These are phyloP conservation scores for Lantana camara DNA, from an alignment of 257 asterid genomes.

Conservation along the genomic window DNA sequence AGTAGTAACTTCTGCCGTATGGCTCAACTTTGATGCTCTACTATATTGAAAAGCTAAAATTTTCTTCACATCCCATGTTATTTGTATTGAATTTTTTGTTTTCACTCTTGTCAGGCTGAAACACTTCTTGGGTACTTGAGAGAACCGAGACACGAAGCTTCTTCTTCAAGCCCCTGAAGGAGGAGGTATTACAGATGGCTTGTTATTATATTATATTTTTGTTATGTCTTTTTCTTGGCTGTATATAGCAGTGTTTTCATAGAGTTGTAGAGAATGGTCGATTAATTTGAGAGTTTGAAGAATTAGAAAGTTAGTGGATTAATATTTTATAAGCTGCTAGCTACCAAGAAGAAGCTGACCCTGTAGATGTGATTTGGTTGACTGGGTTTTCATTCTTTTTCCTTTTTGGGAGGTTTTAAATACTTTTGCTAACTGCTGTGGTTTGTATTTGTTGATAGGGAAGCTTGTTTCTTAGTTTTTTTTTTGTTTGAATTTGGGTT, in stretches of 20 bases:
- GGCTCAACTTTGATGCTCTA: constrained; percentile 17
- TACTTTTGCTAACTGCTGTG: constrained; percentile 33
- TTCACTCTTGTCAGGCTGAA: constrained; percentile 74
- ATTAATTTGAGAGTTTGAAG: constrained; percentile 37
- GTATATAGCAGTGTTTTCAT: constrained; percentile 47
- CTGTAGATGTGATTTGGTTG: constrained; percentile 39
- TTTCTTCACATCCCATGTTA: constrained; percentile 2
- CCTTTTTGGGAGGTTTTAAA: constrained; percentile 25
- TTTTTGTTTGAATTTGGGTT: constrained; percentile 43
- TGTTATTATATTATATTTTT: constrained; percentile 35
- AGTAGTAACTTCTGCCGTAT: constrained; percentile 14
- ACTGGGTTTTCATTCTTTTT: constrained; percentile 36
- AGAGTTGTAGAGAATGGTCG: constrained; percentile 68
- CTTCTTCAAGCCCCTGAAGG: constrained; percentile 59
- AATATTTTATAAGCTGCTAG: constrained; percentile 38
- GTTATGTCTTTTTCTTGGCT: constrained; percentile 47
- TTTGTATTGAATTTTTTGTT: constrained; percentile 21
- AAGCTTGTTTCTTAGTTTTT: constrained; percentile 34
- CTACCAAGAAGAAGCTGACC: constrained; percentile 56
- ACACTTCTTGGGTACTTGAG: constrained; percentile 87
- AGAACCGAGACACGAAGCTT: constrained; percentile 92
- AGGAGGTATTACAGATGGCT: constrained; percentile 39
- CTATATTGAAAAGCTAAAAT: constrained; percentile 26
- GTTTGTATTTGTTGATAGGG: constrained; percentile 33
- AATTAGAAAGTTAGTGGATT: constrained; percentile 3